Evolutionary conservation across 768 basidiomycete species (phyloP).

Genomic region (Mycena metata): DNA sequence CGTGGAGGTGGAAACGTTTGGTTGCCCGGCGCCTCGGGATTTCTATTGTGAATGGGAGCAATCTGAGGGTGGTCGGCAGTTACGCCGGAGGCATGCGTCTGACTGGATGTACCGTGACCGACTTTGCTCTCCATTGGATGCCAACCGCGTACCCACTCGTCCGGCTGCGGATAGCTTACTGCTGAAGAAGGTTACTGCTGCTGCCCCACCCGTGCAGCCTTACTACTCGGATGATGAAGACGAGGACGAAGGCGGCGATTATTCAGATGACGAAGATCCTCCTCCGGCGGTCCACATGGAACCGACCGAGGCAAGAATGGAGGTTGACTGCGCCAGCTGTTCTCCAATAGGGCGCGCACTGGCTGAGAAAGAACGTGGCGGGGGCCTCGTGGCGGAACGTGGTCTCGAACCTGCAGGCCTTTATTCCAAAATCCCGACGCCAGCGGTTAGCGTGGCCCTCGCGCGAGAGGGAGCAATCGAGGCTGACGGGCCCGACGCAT

Average conservation of each 20-base stretch:
- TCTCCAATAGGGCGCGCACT: too few relatives aligned
- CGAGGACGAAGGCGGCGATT: not conserved
- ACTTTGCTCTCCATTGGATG: not conserved
- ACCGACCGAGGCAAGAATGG: too few relatives aligned
- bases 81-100: not conserved
- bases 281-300: not conserved
- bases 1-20: not conserved
- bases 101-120: not conserved
- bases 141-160: not conserved
- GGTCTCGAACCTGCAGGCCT: too few relatives aligned
- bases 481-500: too few relatives aligned
- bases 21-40: not conserved
- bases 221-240: not conserved
- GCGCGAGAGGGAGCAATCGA: too few relatives aligned
- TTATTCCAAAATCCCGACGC: too few relatives aligned
- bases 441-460: too few relatives aligned
- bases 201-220: not conserved
- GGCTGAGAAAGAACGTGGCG: too few relatives aligned
- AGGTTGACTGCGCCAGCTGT: too few relatives aligned
- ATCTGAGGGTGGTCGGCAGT: not conserved
- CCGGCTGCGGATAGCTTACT: not conserved
- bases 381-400: too few relatives aligned
- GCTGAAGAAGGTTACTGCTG: not conserved
- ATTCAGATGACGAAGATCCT: not conserved
- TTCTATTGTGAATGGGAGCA: not conserved